A percentile compares a stretch with the other conserved stretches of the same genome.
Conservation (phyloP, 2,329 filamentous ascomycete genomes). For the Xylariaceae sp. region DNA sequence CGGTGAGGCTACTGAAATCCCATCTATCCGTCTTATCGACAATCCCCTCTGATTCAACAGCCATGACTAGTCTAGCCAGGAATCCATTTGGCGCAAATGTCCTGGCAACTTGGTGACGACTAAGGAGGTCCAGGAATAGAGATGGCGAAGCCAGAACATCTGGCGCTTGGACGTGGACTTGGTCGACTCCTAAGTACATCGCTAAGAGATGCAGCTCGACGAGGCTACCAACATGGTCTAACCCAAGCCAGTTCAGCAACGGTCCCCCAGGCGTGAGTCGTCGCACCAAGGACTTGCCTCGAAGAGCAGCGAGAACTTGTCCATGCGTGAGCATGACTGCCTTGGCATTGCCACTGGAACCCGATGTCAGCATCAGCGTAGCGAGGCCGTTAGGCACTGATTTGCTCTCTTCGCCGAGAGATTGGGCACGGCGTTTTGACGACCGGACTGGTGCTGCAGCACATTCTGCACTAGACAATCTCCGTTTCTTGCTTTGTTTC, state of each 20-base stretch:
- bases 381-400: conserved; percentile 21
- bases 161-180: conserved; percentile 42
- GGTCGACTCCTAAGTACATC: conserved; percentile 36
- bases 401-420: not conserved
- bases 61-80: conserved; percentile 24
- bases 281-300: conserved; percentile 34
- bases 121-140: conserved; percentile 37
- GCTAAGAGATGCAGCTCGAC: conserved; percentile 50
- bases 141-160: conserved; percentile 38
- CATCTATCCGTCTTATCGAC: not conserved
- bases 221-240: conserved; percentile 53
- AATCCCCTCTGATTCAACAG: conserved; percentile 1
- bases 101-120: conserved; percentile 37
- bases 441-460: too few relatives aligned
- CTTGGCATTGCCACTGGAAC: conserved; percentile 48
- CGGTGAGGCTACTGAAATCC: not conserved
- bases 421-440: not conserved
- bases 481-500: not conserved
- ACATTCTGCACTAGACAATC: not conserved
- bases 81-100: conserved; percentile 43
- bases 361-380: conserved; percentile 49
- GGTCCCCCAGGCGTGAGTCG: conserved; percentile 28
- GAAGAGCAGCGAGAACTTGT: conserved; percentile 39
- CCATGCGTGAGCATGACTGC: conserved; percentile 42
- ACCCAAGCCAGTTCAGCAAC: conserved; percentile 46